A percentile compares a stretch with the other conserved stretches of the same genome.
Conservation (phyloP, 2,329 filamentous ascomycete genomes). For the Didymella glomerata region DNA sequence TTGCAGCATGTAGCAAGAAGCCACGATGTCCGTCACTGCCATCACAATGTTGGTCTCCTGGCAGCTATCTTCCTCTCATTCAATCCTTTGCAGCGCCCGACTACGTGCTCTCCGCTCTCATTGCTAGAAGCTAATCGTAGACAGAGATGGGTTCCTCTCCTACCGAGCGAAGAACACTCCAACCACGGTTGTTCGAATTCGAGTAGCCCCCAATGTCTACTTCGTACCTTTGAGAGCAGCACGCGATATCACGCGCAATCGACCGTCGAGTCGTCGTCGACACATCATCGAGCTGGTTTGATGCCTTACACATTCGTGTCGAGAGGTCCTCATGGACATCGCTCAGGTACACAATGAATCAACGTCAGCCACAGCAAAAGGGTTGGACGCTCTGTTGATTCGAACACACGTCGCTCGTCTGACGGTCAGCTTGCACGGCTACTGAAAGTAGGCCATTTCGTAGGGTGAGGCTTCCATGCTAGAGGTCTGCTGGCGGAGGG, state of each 20-base stretch:
- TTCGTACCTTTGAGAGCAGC: neutral
- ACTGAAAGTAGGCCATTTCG: neutral
- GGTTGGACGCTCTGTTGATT: neutral
- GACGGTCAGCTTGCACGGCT: neutral
- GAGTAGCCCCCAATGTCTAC: neutral
- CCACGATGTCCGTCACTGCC: neutral
- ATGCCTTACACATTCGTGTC: neutral
- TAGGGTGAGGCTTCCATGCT: neutral
- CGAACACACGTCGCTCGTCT: neutral
- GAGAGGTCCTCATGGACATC: neutral
- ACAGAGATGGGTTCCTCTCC: neutral
- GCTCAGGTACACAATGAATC: neutral
- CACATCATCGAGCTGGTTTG: neutral
- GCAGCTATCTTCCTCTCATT: neutral
- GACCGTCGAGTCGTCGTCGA: neutral
- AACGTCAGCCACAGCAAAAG: neutral
- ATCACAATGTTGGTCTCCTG: no score
- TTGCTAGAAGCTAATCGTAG: neutral
- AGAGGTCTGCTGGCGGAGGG: neutral
- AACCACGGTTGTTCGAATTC: neutral
- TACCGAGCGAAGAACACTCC: neutral
- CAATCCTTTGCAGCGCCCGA: neutral
- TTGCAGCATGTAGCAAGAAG: neutral
- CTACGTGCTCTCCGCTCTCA: neutral
- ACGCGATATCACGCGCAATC: neutral